Evolutionary conservation across 2,329 filamentous ascomycete genomes (phyloP).

Genomic region (Ophiostoma ulmi): DNA sequence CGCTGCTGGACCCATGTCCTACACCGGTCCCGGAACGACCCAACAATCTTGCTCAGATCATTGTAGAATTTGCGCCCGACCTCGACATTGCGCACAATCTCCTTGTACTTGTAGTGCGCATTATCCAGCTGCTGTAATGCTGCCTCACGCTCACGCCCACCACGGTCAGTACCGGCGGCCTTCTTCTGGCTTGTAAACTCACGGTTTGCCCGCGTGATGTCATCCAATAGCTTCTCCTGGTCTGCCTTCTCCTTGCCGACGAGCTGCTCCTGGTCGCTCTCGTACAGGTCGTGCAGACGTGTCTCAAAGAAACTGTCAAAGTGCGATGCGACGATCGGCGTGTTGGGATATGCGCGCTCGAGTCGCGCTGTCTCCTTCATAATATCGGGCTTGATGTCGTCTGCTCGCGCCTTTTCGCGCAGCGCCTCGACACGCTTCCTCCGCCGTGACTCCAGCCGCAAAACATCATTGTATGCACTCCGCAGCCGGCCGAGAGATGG

Average conservation of each 20-base stretch:
- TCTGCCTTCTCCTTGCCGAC: slow-evolving; percentile 64
- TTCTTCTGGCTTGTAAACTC: slow-evolving; percentile 66
- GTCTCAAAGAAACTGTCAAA: slow-evolving; percentile 89
- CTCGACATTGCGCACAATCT: slow-evolving; percentile 87
- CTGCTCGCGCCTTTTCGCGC: slow-evolving; percentile 71
- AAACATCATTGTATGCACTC: slow-evolving; percentile 77
- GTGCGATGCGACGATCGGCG: slow-evolving; percentile 77
- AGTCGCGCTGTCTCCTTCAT: slow-evolving; percentile 76
- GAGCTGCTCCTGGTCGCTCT: slow-evolving; percentile 62
- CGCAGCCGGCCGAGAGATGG: slow-evolving; percentile 71
- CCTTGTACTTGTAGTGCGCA: slow-evolving; percentile 93
- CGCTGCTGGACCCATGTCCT: slow-evolving; percentile 75
- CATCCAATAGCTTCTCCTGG: slow-evolving; percentile 65
- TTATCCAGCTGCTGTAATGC: slow-evolving; percentile 84
- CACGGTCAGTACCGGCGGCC: slow-evolving; percentile 51
- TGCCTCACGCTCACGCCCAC: slow-evolving; percentile 65
- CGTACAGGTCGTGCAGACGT: slow-evolving; percentile 69
- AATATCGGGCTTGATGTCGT: slow-evolving; percentile 84
- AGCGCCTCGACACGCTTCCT: slow-evolving; percentile 74
- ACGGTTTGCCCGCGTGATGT: slow-evolving; percentile 69
- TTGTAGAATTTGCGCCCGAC: slow-evolving; percentile 96
- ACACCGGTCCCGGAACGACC: slow-evolving; percentile 70
- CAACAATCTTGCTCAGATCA: slow-evolving; percentile 82
- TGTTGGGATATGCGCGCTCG: slow-evolving; percentile 80
- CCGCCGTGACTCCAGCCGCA: slow-evolving; percentile 73